Percentiles rank a stretch among this genome's conserved stretches.
Evolutionary conservation across 2,329 filamentous ascomycete species (phyloP).

Genomic region (Pezicula neosporulosa): DNA sequence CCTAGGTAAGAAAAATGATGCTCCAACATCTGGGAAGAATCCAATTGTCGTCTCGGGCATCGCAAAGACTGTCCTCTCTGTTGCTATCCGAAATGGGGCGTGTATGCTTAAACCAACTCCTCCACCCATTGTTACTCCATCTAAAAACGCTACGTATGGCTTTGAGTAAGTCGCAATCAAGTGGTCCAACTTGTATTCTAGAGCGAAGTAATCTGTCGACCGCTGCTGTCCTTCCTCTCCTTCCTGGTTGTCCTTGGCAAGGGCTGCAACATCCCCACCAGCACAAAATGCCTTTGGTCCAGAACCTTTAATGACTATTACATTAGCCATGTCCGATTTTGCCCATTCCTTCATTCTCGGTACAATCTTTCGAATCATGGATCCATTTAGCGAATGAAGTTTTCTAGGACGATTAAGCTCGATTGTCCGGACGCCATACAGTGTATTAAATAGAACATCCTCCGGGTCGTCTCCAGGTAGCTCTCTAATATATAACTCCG

Average conservation of each 20-base stretch:
- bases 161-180: constrained; percentile 90
- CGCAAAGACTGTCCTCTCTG: constrained; percentile 90
- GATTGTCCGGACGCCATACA: constrained; percentile 86
- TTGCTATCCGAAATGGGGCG: constrained; percentile 93
- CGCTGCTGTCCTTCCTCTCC: constrained; percentile 67
- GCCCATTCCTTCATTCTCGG: constrained; percentile 90
- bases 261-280: constrained; percentile 81
- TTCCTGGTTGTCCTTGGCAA: constrained; percentile 70
- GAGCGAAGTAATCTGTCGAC: constrained; percentile 82
- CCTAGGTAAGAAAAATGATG: constrained; percentile 89
- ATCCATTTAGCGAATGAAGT: constrained; percentile 87
- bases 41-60: constrained; percentile 99
- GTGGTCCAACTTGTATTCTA: constrained; percentile 96
- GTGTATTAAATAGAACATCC: constrained; percentile 88
- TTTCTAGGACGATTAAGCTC: constrained; percentile 92
- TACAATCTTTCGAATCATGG: constrained; percentile 93
- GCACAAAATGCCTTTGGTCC: constrained; percentile 86
- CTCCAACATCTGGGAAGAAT: constrained; percentile 97
- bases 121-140: constrained; percentile 97
- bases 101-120: constrained; percentile 93
- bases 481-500: constrained; percentile 19
- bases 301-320: constrained; percentile 87
- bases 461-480: constrained; percentile 66
- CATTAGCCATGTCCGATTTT: constrained; percentile 90
- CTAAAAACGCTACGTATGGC: constrained; percentile 93